Evolutionary conservation across 306 rosid species (phyloP), one percentile per base, ranked within the genome.

Genomic region (Erythrophleum fordii): DNA sequence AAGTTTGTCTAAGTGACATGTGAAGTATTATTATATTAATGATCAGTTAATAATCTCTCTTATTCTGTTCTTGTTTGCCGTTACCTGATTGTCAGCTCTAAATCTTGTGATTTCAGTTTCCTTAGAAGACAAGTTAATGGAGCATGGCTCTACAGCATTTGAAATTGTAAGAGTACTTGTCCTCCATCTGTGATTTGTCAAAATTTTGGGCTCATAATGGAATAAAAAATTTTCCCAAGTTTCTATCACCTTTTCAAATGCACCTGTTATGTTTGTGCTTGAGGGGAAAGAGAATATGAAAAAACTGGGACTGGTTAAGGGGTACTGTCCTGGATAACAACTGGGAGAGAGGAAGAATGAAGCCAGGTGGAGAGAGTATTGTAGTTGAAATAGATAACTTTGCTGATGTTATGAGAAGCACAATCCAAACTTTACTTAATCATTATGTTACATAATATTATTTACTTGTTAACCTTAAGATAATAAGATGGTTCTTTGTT

Each of bases 161-260:
- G 80, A 85, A 82, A 85, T 59, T 80, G 93, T 91, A 76, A 86
- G 97, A 52, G 12, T 53, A 56, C 59, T 52, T 73, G 56, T 78
- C 60, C 22, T 64, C 46, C 80, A 80, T 48, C 17, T 53, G 20
- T 56, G 72, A 44, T 79, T 56, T 65, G 28, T 65, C 58, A 42
- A 64, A 77, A 52, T 60, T 41, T 59, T 3, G 11, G 62, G 42
- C 70, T 61, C 25, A n/a, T 61, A 12, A 41, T 60, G 58, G 45
- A 73, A 48, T 2, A 35, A 11, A 23, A 41, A 42, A 20, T 42
- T 42, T 68, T 25, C 64, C 64, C 71, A 6, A 14, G 34, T 37
- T 73, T 59, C 22, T 23, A 14, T 51, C 5, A 23, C 78, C 34
- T 52, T 79, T 10, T 46, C 1, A 52, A 48, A 34, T n/a, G 60